Conservation (phyloP, 768 basidiomycete species). For the Mycena filopes region DNA sequence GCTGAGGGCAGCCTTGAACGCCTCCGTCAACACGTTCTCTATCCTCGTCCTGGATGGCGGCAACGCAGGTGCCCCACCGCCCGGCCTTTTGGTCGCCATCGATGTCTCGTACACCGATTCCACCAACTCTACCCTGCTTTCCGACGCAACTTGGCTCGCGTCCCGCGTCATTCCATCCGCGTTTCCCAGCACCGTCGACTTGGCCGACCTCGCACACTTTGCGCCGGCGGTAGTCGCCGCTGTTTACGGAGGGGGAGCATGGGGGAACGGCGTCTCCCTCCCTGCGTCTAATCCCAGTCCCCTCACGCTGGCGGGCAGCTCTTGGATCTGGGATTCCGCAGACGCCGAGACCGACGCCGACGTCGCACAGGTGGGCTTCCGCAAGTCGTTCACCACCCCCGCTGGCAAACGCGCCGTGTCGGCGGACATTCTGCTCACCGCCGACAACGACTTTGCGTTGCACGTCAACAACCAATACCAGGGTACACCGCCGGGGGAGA, state of each 20-base stretch:
- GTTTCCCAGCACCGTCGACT: constrained; percentile 9
- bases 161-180: constrained; percentile 10
- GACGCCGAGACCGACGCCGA: not conserved
- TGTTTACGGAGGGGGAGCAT: constrained; percentile 11
- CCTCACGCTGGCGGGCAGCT: constrained; percentile 1
- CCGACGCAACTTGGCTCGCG: constrained; percentile 22
- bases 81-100: constrained; percentile 22
- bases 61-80: not conserved
- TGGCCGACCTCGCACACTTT: constrained; percentile 1
- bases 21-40: constrained; percentile 18
- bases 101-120: constrained; percentile 9
- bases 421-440: constrained; percentile 13
- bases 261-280: constrained; percentile 8
- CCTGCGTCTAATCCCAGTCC: not conserved
- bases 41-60: constrained; percentile 15
- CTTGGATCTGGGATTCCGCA: constrained; percentile 21
- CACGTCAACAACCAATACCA: constrained; percentile 10
- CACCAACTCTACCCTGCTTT: constrained; percentile 7
- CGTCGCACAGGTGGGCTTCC: constrained; percentile 10
- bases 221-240: constrained; percentile 2
- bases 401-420: constrained; percentile 13
- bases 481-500: not conserved
- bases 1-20: constrained; percentile 12
- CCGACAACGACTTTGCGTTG: constrained; percentile 5
- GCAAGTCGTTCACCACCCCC: constrained; percentile 2